A percentile compares a stretch with the other conserved stretches of the same genome.
Conservation (phyloP, 2,329 filamentous ascomycete species). For the Stagonosporopsis cucurbitacearum region DNA sequence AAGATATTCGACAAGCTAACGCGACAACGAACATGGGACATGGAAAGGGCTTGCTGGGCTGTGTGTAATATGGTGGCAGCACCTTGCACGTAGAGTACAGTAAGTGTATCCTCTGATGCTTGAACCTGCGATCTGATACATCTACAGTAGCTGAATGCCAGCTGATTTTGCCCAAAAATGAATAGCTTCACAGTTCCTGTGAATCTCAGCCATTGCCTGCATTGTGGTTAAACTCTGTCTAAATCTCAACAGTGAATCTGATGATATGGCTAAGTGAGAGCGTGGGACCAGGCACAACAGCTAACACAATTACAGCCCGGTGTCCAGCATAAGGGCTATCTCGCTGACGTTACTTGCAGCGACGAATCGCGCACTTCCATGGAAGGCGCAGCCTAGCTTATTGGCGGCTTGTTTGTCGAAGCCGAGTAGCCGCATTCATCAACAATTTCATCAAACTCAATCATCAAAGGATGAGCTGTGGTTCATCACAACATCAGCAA, state of each 20-base stretch:
- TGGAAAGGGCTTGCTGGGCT: neutral
- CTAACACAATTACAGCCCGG: constrained; percentile 3
- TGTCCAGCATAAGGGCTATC: neutral
- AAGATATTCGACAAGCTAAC: neutral
- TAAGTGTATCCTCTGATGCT: neutral
- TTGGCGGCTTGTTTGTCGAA: constrained; percentile 20
- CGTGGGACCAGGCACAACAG: neutral
- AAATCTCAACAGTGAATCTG: neutral
- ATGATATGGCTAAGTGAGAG: neutral
- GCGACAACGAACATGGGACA: neutral
- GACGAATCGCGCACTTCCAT: constrained; percentile 21
- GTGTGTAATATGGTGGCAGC: neutral
- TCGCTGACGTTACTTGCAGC: constrained; percentile 2
- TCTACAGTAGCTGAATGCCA: constrained; percentile 27
- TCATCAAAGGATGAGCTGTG: constrained; percentile 10
- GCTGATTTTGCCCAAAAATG: neutral
- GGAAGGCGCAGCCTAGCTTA: constrained; percentile 20
- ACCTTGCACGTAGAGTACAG: constrained; percentile 6
- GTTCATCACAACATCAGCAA: constrained; percentile 8
- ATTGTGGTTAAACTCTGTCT: neutral
- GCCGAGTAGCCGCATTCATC: constrained; percentile 20
- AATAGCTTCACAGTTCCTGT: neutral
- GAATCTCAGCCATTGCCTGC: neutral
- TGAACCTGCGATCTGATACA: constrained; percentile 19
- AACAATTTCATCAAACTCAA: constrained; percentile 7